These are phyloP conservation scores for Pythium guiyangense DNA, from an alignment of 352 stramenopile genomes.

Conservation along the genomic window DNA sequence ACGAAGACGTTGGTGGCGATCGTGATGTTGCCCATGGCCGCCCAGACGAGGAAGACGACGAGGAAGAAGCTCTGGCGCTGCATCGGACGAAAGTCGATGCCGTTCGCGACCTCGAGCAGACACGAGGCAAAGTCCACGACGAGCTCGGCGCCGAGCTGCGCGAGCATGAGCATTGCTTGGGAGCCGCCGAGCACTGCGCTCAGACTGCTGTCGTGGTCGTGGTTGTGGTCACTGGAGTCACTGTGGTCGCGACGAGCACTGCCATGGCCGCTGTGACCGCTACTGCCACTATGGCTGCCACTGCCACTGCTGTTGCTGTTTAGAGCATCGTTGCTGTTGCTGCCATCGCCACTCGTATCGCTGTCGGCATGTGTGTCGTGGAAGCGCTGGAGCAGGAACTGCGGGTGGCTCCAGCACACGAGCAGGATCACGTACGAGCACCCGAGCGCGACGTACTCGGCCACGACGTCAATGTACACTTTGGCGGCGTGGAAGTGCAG, in stretches of 20 bases:
- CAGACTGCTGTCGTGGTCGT: neutral
- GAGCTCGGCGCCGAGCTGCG: conserved; percentile 17
- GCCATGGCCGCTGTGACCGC: neutral
- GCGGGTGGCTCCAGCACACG: conserved; percentile 24
- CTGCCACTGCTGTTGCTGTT: conserved; percentile 1
- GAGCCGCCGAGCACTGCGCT: neutral
- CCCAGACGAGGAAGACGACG: conserved; percentile 13
- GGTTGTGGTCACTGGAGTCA: too few species aligned
- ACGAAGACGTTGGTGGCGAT: conserved; percentile 7
- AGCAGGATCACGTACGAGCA: conserved; percentile 31
- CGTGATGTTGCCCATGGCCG: conserved; percentile 5
- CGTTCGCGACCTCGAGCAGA: conserved; percentile 16
- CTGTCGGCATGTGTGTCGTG: too few species aligned
- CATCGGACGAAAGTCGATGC: conserved; percentile 7
- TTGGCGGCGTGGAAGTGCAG: conserved; percentile 21
- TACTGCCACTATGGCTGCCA: neutral
- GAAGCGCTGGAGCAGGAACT: conserved; percentile 14
- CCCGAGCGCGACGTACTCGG: conserved; percentile 38
- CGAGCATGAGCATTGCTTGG: conserved; percentile 7
- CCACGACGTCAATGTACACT: conserved; percentile 36
- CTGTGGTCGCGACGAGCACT: neutral
- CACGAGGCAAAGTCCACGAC: conserved; percentile 21
- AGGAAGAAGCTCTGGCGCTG: conserved; percentile 13
- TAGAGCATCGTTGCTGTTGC: too few species aligned
- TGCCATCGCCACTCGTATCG: too few species aligned